Evolutionary conservation across 495 filamentous ascomycete species (phyloP), one percentile per base, ranked within the genome.

Genomic region (Amniculicola lignicola): DNA sequence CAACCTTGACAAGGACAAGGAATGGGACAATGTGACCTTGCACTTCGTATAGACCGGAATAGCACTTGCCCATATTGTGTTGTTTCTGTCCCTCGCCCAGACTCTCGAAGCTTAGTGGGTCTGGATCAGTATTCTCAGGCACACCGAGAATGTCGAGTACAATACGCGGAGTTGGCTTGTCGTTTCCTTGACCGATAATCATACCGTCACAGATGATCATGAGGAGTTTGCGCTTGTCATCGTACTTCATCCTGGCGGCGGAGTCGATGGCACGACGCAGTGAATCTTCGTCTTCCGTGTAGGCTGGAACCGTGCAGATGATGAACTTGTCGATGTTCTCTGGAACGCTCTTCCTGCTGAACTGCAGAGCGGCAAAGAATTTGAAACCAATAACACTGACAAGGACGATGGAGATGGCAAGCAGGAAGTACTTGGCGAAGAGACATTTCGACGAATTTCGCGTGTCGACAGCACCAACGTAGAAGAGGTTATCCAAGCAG

Each of bases 51-150:
- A 99, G 76, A 60, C 93, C 93, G 28, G 92, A 96, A 75, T 97
- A 99, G 43, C 96, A 82, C 69, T 99, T 99, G 64, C 86, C 94
- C 90, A 96, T 96, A 69, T 99, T 99, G 77, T 96, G 94, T 70
- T 95, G 93, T 70, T 90, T 95, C 75, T 87, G 84, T 63, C 93
- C 94, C 72, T 97, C 92, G 45, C 93, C 93, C 38, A 99, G 77
- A 67, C 88, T 93, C 69, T 99, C 92, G 66, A 97, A 99, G 79
- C 90, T 95, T 41, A 99, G 77, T 2, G 93, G 90, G 69, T 96
- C 91, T n/a, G 93, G 93, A 66, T 99, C 93, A 2, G 96, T 85
- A 14, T 82, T 86, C 57, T 96, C 91, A 14, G 89, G 83, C 14
- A 99, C 93, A 61, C 94, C 93, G 19, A 99, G 74, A 70, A 99